Conservation (phyloP, 148 eudicot genomes). For the Talinum fruticosum region DNA sequence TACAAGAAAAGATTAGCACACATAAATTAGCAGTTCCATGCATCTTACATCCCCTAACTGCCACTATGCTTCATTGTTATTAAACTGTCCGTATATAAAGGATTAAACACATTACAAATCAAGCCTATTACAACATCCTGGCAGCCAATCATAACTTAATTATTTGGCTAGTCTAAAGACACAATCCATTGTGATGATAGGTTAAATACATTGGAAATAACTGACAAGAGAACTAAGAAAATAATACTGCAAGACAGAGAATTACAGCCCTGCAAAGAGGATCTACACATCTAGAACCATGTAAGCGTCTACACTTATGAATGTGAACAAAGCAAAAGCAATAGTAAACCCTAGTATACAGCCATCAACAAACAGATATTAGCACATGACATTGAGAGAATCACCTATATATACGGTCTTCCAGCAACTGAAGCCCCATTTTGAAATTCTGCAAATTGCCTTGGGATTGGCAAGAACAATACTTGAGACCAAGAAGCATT, state of each 20-base stretch:
- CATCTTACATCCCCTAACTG: too few species aligned
- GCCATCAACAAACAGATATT: background rate
- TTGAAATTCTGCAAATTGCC: conserved; percentile 73
- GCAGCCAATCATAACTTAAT: too few species aligned
- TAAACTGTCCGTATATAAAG: too few species aligned
- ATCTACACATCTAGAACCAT: background rate
- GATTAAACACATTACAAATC: background rate
- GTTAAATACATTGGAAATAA: background rate
- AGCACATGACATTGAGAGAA: background rate
- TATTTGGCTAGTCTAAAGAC: background rate
- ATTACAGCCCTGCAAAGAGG: background rate
- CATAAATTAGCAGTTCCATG: too few species aligned
- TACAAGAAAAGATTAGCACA: too few species aligned
- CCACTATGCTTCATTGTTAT: too few species aligned
- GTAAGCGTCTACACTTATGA: background rate
- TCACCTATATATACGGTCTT: conserved; percentile 91
- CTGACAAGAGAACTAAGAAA: background rate
- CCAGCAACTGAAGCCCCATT: conserved; percentile 89
- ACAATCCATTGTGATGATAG: background rate
- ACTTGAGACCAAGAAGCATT: conserved; percentile 95
- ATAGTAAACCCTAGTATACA: background rate
- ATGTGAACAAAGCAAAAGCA: background rate
- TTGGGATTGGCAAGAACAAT: conserved; percentile 83
- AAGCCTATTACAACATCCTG: background rate
- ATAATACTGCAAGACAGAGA: background rate